Conservation (phyloP, 495 filamentous ascomycete genomes). For the Neurospora terricola region DNA sequence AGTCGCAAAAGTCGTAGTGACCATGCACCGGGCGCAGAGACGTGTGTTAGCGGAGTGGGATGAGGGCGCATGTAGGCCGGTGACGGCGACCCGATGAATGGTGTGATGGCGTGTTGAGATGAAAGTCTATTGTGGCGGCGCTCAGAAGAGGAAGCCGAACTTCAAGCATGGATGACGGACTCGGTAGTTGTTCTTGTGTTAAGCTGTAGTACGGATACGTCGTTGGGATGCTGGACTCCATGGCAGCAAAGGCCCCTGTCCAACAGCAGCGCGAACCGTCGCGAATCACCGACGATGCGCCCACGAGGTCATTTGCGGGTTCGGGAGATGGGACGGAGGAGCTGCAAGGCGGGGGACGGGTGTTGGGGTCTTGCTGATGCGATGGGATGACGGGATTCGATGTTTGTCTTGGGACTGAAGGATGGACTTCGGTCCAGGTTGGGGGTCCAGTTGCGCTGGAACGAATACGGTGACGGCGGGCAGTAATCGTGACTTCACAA, state of each 20-base stretch:
- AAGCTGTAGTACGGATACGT: slow-evolving; percentile 8
- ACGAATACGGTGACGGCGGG: neutral
- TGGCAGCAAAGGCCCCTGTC: slow-evolving; percentile 13
- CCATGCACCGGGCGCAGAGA: slow-evolving; percentile 16
- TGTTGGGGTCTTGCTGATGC: neutral
- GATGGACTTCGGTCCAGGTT: neutral
- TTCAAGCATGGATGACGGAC: neutral
- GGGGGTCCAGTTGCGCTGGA: neutral
- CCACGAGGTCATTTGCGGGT: slow-evolving; percentile 8
- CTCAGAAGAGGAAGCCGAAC: neutral
- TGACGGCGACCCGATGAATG: neutral
- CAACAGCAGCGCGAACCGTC: slow-evolving; percentile 1
- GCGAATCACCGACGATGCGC: slow-evolving; percentile 9
- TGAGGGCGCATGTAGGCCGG: slow-evolving; percentile 11
- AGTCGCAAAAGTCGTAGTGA: slow-evolving; percentile 4
- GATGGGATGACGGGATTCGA: neutral
- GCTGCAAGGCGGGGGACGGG: neutral
- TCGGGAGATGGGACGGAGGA: neutral
- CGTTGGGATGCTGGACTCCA: slow-evolving; percentile 19
- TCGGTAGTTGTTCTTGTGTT: neutral
- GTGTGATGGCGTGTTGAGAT: neutral
- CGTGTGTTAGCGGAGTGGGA: slow-evolving; percentile 1
- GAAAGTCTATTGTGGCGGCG: neutral
- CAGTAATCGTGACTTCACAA: neutral
- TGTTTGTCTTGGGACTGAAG: neutral